A percentile compares a stretch with the other conserved stretches of the same genome.
phyloP scores from a whole-genome alignment of 805 yeast genomes.

The Suhomyces vadensis region DNA sequence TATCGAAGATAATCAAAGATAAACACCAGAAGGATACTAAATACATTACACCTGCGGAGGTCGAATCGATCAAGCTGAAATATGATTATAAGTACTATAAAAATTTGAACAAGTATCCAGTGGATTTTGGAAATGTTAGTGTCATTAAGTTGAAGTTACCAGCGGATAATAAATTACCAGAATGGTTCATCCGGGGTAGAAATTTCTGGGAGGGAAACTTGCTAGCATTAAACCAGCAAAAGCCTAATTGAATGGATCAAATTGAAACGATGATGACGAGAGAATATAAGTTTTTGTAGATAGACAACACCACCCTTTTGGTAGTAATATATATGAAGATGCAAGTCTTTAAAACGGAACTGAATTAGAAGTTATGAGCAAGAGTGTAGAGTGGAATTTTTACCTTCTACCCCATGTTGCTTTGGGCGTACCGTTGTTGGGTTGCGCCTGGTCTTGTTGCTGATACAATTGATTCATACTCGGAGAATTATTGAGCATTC shows the following conservation, averaged over 20 bases:
- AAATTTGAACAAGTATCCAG: slow-evolving; percentile 33
- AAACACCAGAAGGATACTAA: slow-evolving; percentile 10
- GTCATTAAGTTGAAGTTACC: slow-evolving; percentile 56
- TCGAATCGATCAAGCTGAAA: slow-evolving; percentile 20
- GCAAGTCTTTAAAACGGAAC: too few relatives aligned
- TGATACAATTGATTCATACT: slow-evolving; percentile 14
- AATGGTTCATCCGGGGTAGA: slow-evolving; percentile 70
- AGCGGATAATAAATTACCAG: slow-evolving; percentile 61
- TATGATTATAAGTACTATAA: slow-evolving; percentile 43
- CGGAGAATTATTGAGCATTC: slow-evolving; percentile 26
- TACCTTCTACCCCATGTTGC: slow-evolving; percentile 29
- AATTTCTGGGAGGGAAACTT: slow-evolving; percentile 58
- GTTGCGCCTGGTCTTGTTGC: slow-evolving; percentile 7
- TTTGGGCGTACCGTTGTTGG: slow-evolving; percentile 12
- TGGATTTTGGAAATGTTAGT: slow-evolving; percentile 37
- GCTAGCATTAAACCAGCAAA: slow-evolving; percentile 10
- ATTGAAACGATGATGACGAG: neutral
- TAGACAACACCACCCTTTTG: too few relatives aligned
- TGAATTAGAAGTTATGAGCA: too few relatives aligned
- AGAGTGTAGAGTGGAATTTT: neutral
- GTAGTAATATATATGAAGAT: too few relatives aligned
- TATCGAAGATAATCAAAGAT: slow-evolving; percentile 3
- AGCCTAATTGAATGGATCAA: neutral
- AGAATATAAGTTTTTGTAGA: too few relatives aligned
- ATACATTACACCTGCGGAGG: slow-evolving; percentile 7